Evolutionary conservation across 208 protist genomes (phyloP), one percentile per base, ranked within the genome.

Genomic region (Wallacemonas rigidus): DNA sequence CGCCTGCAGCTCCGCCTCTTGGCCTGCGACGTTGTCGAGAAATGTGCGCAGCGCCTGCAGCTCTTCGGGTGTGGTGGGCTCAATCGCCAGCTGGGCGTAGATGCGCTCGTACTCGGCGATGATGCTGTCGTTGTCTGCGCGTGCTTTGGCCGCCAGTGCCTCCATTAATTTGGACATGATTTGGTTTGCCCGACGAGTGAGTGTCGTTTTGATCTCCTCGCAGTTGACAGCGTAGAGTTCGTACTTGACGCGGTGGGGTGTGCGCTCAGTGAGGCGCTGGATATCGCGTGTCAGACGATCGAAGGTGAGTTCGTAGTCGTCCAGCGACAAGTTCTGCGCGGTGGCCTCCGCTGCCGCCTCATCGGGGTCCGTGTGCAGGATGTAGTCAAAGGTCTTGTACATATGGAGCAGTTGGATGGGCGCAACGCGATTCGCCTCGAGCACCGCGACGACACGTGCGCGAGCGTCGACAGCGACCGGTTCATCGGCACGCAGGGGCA

Each of bases 341-440:
- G 80, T 53, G 39, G 72, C 80, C 58, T 80, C 77, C 45, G 85
- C 82, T 15, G 92, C 85, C 14, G 93, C 63, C 3, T 67, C 81
- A 15, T 88, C 81, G 38, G 85, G 55, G 54, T 95, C 65, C 8
- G 72, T 76, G 14, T 81, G 67, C 6, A 96, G 76, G 9, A 96
- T 72, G 79, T 98, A 98, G 63, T 96, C 94, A 72, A 98, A 98
- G 4, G 81, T 82, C 56, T 85, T 82, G 71, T 98, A 98, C 91
- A 98, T 93, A 56, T 95, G 87, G 45, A 86, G 80, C 35, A 98
- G 81, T 76, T 98, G 92, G 62, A 71, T 77, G 38, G 94, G 94
- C 35, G 91, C 94, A 67, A 92, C 82, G 26, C 80, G 77, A 76
- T 96, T 97, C 26, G 83, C 82, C 26, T 64, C 74, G 60, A 98